Evolutionary conservation across 2,329 filamentous ascomycete species (phyloP).

Genomic region (Chalara sp.): DNA sequence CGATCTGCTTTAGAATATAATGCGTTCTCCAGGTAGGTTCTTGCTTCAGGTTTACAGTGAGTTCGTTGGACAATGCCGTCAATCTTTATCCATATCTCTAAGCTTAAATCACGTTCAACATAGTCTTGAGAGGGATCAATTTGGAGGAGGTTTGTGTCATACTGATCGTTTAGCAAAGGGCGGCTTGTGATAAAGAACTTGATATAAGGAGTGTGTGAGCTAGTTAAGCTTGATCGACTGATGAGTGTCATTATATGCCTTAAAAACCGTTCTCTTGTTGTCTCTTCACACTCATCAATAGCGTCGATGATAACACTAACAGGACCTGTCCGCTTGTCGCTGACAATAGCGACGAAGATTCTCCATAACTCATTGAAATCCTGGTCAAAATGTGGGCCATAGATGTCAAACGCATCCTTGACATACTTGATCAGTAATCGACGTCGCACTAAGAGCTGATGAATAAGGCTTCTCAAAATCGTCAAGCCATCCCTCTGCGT

Average conservation of each 20-base stretch:
- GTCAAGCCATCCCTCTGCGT: conserved; percentile 29
- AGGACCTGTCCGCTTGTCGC: conserved; percentile 22
- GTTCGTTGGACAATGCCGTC: conserved; percentile 25
- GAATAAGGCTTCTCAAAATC: conserved; percentile 30
- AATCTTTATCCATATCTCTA: conserved; percentile 27
- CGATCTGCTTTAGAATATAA: conserved; percentile 28
- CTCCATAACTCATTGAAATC: conserved; percentile 31
- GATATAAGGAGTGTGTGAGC: conserved; percentile 15
- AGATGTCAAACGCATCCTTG: conserved; percentile 25
- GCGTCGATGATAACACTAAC: conserved; percentile 31
- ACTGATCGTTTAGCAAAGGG: conserved; percentile 12
- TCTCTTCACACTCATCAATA: conserved; percentile 32
- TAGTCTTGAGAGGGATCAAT: conserved; percentile 19
- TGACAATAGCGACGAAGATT: conserved; percentile 27
- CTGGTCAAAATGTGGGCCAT: conserved; percentile 25
- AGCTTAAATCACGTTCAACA: conserved; percentile 25
- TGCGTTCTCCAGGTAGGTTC: conserved; percentile 22
- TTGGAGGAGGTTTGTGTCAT: conserved; percentile 13
- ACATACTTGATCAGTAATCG: conserved; percentile 28
- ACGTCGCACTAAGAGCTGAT: conserved; percentile 28
- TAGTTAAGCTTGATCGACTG: conserved; percentile 4
- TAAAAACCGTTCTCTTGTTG: conserved; percentile 21
- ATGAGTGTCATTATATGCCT: conserved; percentile 19
- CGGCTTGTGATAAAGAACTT: conserved; percentile 28
- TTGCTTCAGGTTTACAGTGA: conserved; percentile 19